A percentile compares a stretch with the other conserved stretches of the same genome.
Conservation (phyloP, 306 rosid genomes). For the Hippophae gyantsensis region DNA sequence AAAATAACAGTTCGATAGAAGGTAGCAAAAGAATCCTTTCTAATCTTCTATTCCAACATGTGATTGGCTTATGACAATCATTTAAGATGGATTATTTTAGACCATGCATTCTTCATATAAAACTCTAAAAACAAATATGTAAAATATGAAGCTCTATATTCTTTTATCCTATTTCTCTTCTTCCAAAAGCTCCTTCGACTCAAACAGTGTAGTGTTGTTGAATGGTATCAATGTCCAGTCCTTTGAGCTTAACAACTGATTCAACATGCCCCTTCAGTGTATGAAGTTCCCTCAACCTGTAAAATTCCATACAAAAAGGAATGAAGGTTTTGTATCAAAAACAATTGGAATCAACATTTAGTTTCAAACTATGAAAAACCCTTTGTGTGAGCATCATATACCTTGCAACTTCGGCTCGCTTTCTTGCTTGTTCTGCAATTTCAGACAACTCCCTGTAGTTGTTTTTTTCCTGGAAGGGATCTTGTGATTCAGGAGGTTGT, state of each 20-base stretch:
- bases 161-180: constrained; percentile 2
- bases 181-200: constrained; percentile 10
- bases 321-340: background rate
- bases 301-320: background rate
- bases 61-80: constrained; percentile 23
- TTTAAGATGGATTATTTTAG: constrained; percentile 42
- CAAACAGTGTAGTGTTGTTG: constrained; percentile 83
- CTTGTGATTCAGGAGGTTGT: constrained; percentile 48
- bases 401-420: constrained; percentile 16
- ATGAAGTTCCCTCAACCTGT: constrained; percentile 82
- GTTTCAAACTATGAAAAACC: background rate
- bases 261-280: constrained; percentile 88
- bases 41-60: constrained; percentile 17
- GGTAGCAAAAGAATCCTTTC: constrained; percentile 12
- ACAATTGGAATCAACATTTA: background rate
- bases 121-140: constrained; percentile 5
- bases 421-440: constrained; percentile 14
- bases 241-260: constrained; percentile 82
- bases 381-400: background rate
- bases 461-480: constrained; percentile 15
- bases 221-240: constrained; percentile 81
- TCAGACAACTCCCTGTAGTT: constrained; percentile 9
- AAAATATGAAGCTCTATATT: constrained; percentile 1
- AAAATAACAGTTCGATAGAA: constrained; percentile 10
- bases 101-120: constrained; percentile 23